Evolutionary conservation across 192 early-diverging fungal genomes (phyloP), one percentile per base, ranked within the genome.

Genomic region (Chytriomyces confervae): DNA sequence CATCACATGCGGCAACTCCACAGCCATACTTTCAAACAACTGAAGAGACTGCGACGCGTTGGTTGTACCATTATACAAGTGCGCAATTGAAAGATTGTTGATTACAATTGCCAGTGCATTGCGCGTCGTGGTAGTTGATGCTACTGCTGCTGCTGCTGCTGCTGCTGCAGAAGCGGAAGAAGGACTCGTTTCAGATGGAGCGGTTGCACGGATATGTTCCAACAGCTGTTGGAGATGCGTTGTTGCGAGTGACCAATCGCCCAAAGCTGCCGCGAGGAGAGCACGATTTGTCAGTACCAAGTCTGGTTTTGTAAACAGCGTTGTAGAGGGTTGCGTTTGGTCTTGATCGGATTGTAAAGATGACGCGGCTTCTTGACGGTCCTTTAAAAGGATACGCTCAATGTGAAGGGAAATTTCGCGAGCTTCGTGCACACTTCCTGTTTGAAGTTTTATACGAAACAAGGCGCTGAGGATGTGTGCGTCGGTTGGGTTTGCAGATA

Each of bases 71-170:
- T 47, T 75, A 75, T 87, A 84, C 57, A 87, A 76, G 36, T 84
- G 82, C 7, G 66, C 65, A 43, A 87, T 67, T 6, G 86, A 77
- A 6, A 87, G 66, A 68, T 87, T 87, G 80, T 87, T 87, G 77
- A 84, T 74, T 49, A 66, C 63, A 29, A 60, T 20, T 49, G 75
- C 11, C 66, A 24, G 16, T 20, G 24, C 24, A 24, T 44, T 47
- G 10, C 45, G n/a, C 18, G 8, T 24, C 47, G 16, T 49, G 1
- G 63, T 65, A n/a, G 16, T 23, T 18, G 27, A 66, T 61, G 53
- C 53, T 18, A 23, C 27, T 29, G 63, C 20, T 11, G 18, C 18
- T 13, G 63, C 16, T 61, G 53, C 53, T 18, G 1, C 27, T 29
- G 63, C 20, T 11, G 18, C 18, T 13, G 63, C 16, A 65, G 63